Conservation (phyloP, 129 eudicot species). For the Pittosporum tobira region DNA sequence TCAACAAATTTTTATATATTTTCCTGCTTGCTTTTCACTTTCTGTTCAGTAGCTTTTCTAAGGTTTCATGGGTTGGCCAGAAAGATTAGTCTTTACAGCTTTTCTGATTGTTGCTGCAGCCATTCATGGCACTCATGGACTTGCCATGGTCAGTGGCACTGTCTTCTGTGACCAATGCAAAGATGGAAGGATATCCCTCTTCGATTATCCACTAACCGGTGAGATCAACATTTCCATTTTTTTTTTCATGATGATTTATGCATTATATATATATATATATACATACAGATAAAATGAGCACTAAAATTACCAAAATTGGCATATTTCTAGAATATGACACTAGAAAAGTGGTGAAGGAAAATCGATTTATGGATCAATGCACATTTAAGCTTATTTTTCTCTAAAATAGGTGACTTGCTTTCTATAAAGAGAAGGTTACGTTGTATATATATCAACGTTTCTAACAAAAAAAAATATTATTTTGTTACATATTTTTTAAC, state of each 20-base stretch:
- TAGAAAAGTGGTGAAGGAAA: background rate
- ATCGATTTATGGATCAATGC: background rate
- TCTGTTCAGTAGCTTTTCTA: background rate
- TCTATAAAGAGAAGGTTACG: no score
- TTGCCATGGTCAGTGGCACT: slow-evolving; percentile 71
- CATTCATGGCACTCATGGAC: slow-evolving; percentile 61
- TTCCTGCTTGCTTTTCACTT: slow-evolving; percentile 1
- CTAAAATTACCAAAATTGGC: background rate
- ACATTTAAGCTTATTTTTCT: no score
- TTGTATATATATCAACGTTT: no score
- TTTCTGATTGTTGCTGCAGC: slow-evolving; percentile 49
- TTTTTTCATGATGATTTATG: background rate
- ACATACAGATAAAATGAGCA: background rate
- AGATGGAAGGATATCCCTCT: slow-evolving; percentile 78
- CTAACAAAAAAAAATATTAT: no score
- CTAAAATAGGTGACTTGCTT: no score
- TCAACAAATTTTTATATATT: background rate
- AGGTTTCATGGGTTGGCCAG: slow-evolving; percentile 38
- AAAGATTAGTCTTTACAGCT: slow-evolving; percentile 25
- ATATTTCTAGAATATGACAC: background rate
- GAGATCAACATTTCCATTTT: background rate
- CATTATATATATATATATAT: background rate
- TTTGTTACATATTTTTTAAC: no score
- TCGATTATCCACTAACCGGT: slow-evolving; percentile 83
- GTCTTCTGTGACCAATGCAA: slow-evolving; percentile 97